Base-by-base conservation (phyloP, 352 stramenopile species). In the Globisporangium emineosum region DNA sequence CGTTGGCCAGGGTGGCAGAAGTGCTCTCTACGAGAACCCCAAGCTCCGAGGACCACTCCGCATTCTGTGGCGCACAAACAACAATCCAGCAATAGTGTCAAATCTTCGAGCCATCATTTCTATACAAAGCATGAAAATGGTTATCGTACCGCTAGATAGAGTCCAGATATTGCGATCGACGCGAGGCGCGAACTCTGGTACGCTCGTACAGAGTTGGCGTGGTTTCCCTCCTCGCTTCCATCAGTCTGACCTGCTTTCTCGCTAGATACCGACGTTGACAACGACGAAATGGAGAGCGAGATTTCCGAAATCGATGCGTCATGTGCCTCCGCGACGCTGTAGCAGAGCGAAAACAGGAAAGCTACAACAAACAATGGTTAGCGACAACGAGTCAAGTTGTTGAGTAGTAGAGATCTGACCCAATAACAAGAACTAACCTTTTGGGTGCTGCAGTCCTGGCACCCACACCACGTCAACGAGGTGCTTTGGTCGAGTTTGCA, bases 111-210 rank as follows among this genome's bases (percentile, higher is more conserved):
- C 33, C 23, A 21, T 3, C 17, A 4, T 7, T 54, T 54, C 47
- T 54, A 3, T 19, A 42, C 35, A 42, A 42, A 42, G 12, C 9
- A 42, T 56, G 50, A 8, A 21, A 19, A 10, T 27, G 43, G n/a
- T 10, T 50, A n/a, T 57, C 75, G 62, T 65, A 88, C 79, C 68
- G 75, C 79, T 40, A 88, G 58, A n/a, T 72, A 67, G 10, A 84
- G 56, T 5, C 73, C 79, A 0, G 73, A 76, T 0, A 88, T 27
- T 9, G 69, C 57, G 21, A 88, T 69, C 2, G 71, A 74, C 1
- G 70, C 67, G 6, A 79, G n/a, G 13, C 23, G 55, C 3, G 68
- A 54, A 9, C 72, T 68, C 8, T 35, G 19, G 35, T 42, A 42
- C 2, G 53, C 23, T 9, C 35, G 43, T n/a, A 23, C 30, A 0